These are phyloP conservation scores for Hansenula sp. DNA, from an alignment of 1,139 yeast genomes.

Conservation along the genomic window DNA sequence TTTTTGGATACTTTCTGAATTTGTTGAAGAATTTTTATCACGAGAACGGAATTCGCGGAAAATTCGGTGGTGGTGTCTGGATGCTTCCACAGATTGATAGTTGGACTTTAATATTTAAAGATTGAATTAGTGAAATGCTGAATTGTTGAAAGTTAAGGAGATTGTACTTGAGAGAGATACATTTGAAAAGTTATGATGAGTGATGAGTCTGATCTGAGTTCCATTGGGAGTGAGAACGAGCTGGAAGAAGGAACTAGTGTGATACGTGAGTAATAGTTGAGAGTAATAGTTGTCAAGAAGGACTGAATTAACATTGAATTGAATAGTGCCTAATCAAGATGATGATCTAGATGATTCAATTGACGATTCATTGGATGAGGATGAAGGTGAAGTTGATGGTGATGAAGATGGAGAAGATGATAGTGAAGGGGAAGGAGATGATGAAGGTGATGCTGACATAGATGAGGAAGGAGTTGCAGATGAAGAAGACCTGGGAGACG, in stretches of 20 bases:
- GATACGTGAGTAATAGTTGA: too few relatives aligned
- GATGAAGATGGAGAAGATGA: constrained; percentile 18
- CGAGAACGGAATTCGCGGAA: not conserved
- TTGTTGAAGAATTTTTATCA: not conserved
- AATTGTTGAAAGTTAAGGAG: too few relatives aligned
- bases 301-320: too few relatives aligned
- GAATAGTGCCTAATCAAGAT: constrained; percentile 1
- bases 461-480: constrained; percentile 20
- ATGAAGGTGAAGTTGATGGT: constrained; percentile 11
- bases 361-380: constrained; percentile 9
- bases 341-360: constrained; percentile 2
- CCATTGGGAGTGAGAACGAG: constrained; percentile 3
- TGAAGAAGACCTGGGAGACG: constrained; percentile 20
- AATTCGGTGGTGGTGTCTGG: not conserved
- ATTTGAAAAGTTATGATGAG: constrained; percentile 2
- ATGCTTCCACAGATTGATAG: too few relatives aligned
- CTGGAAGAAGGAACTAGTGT: constrained; percentile 1
- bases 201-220: constrained; percentile 8
- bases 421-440: constrained; percentile 9
- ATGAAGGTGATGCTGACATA: constrained; percentile 12
- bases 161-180: not conserved
- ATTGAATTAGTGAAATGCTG: too few relatives aligned
- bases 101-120: too few relatives aligned
- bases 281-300: too few relatives aligned
- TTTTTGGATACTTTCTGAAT: not conserved